These are phyloP conservation scores for Yamadazyma kanchanaburiensis DNA, from an alignment of 1,139 yeast genomes.

Conservation along the genomic window DNA sequence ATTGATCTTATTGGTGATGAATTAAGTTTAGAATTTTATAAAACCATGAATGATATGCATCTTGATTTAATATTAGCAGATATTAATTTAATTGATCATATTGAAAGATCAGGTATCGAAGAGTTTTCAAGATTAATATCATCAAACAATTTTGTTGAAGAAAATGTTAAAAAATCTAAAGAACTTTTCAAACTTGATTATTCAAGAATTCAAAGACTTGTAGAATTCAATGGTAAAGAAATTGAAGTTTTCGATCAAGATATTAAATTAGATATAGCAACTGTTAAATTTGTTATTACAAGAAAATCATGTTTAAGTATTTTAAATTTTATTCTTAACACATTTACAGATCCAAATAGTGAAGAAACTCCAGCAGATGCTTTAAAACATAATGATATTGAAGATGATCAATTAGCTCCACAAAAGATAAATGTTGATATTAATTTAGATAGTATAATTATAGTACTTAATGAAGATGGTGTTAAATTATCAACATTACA, in stretches of 20 bases:
- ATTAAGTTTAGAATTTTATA: slow-evolving; percentile 57
- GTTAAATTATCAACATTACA: slow-evolving; percentile 75
- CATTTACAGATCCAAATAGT: slow-evolving; percentile 81
- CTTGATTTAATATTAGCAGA: slow-evolving; percentile 65
- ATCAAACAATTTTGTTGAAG: slow-evolving; percentile 49
- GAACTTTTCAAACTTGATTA: slow-evolving; percentile 66
- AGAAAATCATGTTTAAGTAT: slow-evolving; percentile 77
- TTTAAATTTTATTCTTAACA: slow-evolving; percentile 76
- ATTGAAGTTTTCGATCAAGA: slow-evolving; percentile 80
- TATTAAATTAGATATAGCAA: slow-evolving; percentile 72
- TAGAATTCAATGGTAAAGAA: slow-evolving; percentile 49
- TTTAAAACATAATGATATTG: slow-evolving; percentile 58
- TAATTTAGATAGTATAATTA: slow-evolving; percentile 67
- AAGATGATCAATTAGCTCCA: slow-evolving; percentile 57
- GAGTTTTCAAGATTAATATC: slow-evolving; percentile 72
- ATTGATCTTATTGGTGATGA: slow-evolving; percentile 72
- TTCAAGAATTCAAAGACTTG: slow-evolving; percentile 56
- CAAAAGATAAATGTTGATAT: slow-evolving; percentile 71
- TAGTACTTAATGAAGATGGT: slow-evolving; percentile 82
- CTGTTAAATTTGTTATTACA: slow-evolving; percentile 71
- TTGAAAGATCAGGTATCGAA: slow-evolving; percentile 58
- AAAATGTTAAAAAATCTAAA: slow-evolving; percentile 23
- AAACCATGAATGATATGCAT: slow-evolving; percentile 59
- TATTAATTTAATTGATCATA: slow-evolving; percentile 69
- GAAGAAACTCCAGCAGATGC: slow-evolving; percentile 65